phyloP scores from a whole-genome alignment of 1,139 yeast genomes.

The Saccharomyces hybrid region DNA sequence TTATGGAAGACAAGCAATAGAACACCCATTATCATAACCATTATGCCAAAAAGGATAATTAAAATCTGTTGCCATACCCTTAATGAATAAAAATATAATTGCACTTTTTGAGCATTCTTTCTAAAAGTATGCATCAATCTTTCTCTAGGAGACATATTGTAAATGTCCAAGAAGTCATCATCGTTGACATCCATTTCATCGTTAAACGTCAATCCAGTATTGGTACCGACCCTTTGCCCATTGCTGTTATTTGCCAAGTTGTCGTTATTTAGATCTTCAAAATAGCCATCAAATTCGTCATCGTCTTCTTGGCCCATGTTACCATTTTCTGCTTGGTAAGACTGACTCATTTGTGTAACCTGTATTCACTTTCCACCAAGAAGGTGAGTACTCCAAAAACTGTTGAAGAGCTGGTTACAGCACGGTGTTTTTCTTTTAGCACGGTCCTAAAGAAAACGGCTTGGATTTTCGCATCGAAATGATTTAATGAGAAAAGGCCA shows the following conservation, averaged over 20 bases:
- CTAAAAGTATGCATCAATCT: constrained; percentile 21
- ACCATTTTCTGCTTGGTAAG: neutral
- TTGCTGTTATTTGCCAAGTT: constrained; percentile 3
- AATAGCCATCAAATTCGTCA: constrained; percentile 10
- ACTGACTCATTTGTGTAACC: neutral
- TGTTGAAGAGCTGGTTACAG: neutral
- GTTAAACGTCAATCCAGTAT: constrained; percentile 3
- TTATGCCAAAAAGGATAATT: constrained; percentile 14
- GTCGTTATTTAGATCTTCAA: constrained; percentile 10
- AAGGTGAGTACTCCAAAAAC: neutral
- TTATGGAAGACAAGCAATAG: constrained; percentile 44
- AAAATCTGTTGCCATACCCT: constrained; percentile 22
- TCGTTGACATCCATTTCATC: constrained; percentile 15
- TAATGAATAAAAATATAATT: constrained; percentile 16
- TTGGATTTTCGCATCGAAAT: neutral
- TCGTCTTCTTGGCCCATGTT: neutral
- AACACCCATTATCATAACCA: constrained; percentile 27
- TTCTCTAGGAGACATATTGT: constrained; percentile 30
- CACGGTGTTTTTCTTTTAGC: neutral
- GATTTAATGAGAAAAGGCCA: neutral
- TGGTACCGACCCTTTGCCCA: neutral
- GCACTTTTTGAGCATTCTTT: constrained; percentile 10
- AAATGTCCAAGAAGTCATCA: constrained; percentile 28
- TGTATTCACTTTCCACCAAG: neutral
- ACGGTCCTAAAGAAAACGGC: neutral